Evolutionary conservation across 345 rosid genomes (phyloP), one percentile per base, ranked within the genome.

Genomic region (Salix purpurea): DNA sequence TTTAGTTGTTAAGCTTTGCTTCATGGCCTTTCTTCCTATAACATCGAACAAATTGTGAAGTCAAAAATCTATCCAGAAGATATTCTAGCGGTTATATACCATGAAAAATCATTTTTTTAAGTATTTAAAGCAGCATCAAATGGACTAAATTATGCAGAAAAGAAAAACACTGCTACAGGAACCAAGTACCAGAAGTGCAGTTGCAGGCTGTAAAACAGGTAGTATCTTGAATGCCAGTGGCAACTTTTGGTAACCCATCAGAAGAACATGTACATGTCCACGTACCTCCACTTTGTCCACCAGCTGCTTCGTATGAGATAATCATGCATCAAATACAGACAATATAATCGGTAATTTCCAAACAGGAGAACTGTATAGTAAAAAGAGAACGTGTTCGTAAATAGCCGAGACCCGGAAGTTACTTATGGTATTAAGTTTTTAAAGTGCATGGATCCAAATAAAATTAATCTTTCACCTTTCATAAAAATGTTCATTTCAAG

Each of bases 181-280:
- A 48, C 56, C 75, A 64, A 12, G 32, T 88, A 95, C 99, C 99
- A 26, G 97, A 85, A 81, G 94, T 82, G 83, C 99, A 96, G 83
- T 92, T 91, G 90, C 99, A 93, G 65, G 93, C 83, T 5, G 86
- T 84, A 85, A 96, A 96, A 82, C 99, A 96, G 70, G 89, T 64
- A 40, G 86, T 70, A 62, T 85, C 84, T 32, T 82, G 87, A 83
- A 67, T 82, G 18, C 37, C 73, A 75, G 77, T 79, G 36, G 87
- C 80, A 77, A 91, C 84, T 83, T 83, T 87, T 7, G 99, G 99
- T 75, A 93, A 89, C 74, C 91, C 98, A 82, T 86, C 83, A 4
- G 85, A 85, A 39, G 89, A 85, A 85, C 99, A 96, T 69, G 62
- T 44, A 75, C 99, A 96, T 39, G 68, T 81, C 99, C 99, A 93